Conservation (phyloP, 1,139 yeast species). For the Yamadazyma diospyri region DNA sequence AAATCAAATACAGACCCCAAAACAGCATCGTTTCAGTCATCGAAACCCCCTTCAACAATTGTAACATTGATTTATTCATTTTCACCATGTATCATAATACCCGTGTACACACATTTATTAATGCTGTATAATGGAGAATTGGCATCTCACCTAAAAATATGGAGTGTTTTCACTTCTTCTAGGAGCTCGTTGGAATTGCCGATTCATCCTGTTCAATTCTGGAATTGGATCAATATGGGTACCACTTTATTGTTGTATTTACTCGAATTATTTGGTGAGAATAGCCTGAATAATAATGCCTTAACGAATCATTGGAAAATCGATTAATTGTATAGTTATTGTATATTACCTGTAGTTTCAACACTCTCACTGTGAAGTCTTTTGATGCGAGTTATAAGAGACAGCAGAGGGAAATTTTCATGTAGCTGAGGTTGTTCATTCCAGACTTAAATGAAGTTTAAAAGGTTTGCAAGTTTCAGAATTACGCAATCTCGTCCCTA, state of each 20-base stretch:
- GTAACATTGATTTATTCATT: slow-evolving; percentile 74
- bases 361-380: too few species aligned
- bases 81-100: slow-evolving; percentile 90
- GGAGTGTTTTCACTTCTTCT: slow-evolving; percentile 47
- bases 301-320: slow-evolving; percentile 44
- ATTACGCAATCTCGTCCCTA: slow-evolving; percentile 45
- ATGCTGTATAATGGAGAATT: slow-evolving; percentile 83
- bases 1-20: slow-evolving; percentile 3
- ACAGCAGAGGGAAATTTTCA: too few species aligned
- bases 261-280: slow-evolving; percentile 58
- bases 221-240: slow-evolving; percentile 95
- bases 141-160: slow-evolving; percentile 52
- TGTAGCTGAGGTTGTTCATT: too few species aligned
- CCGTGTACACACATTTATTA: slow-evolving; percentile 91
- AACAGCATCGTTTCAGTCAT: slow-evolving; percentile 10
- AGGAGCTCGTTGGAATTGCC: slow-evolving; percentile 26
- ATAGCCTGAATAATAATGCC: slow-evolving; percentile 25
- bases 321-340: slow-evolving; percentile 21
- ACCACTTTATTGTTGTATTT: slow-evolving; percentile 76
- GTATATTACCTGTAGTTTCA: background rate
- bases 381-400: too few species aligned
- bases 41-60: slow-evolving; percentile 39
- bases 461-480: slow-evolving; percentile 24
- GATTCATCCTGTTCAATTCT: slow-evolving; percentile 83
- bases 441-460: slow-evolving; percentile 8